Evolutionary conservation across 2,329 filamentous ascomycete species (phyloP).

Genomic region (Scedosporium boydii): DNA sequence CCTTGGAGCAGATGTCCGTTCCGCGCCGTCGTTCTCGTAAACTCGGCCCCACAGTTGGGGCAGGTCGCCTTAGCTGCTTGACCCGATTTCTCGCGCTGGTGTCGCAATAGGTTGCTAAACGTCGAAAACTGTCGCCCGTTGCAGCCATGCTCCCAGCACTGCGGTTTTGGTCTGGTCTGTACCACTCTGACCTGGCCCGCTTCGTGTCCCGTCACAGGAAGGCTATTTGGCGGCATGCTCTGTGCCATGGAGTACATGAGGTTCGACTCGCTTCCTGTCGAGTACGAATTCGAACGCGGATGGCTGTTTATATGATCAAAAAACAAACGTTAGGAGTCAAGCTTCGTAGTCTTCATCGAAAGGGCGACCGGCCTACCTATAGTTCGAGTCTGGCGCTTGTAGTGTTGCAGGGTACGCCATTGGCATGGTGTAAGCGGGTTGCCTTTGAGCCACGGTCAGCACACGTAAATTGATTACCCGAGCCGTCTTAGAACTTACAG

Average conservation of each 20-base stretch:
- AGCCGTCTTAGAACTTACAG: constrained; percentile 21
- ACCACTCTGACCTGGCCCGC: constrained; percentile 55
- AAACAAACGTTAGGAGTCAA: too few species aligned
- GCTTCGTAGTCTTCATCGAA: neutral
- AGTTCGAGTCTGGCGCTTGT: constrained; percentile 21
- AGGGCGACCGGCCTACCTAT: constrained; percentile 24
- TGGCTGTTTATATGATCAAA: constrained; percentile 15
- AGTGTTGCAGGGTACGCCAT: constrained; percentile 33
- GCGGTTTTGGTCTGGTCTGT: constrained; percentile 77
- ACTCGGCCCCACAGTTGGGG: constrained; percentile 85
- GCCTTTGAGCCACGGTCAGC: constrained; percentile 14
- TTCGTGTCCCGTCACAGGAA: constrained; percentile 21
- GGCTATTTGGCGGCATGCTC: constrained; percentile 5
- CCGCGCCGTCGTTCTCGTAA: constrained; percentile 77
- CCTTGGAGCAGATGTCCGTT: constrained; percentile 82
- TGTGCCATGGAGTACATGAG: constrained; percentile 33
- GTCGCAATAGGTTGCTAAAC: constrained; percentile 86
- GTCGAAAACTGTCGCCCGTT: constrained; percentile 93
- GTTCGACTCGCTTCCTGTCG: constrained; percentile 24
- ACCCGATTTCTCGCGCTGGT: constrained; percentile 90
- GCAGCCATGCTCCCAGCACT: constrained; percentile 96
- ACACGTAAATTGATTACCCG: constrained; percentile 20
- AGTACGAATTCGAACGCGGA: constrained; percentile 28
- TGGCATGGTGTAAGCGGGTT: constrained; percentile 28
- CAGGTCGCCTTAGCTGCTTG: constrained; percentile 83